Conservation (phyloP, 768 basidiomycete genomes). For the Mycena rebaudengoi region DNA sequence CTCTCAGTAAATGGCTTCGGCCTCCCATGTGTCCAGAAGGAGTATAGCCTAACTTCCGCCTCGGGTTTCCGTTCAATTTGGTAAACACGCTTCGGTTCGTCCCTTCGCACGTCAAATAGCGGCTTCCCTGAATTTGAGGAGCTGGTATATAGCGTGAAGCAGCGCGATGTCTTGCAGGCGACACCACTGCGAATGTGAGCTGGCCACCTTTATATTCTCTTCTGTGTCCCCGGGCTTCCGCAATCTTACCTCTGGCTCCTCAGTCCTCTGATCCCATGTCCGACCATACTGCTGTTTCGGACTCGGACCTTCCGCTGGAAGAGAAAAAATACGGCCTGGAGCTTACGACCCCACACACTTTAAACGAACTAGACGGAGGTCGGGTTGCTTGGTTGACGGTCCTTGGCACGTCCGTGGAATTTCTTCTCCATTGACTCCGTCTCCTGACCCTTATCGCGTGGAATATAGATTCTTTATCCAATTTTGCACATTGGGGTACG, state of each 20-base stretch:
- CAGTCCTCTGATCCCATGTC: constrained; percentile 5
- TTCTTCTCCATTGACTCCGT: background rate
- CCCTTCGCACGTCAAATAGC: constrained; percentile 20
- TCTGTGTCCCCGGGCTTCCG: background rate
- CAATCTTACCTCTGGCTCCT: background rate
- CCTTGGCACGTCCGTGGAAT: constrained; percentile 20
- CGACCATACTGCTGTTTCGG: constrained; percentile 10
- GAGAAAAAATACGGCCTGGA: constrained; percentile 17
- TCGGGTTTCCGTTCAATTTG: constrained; percentile 10
- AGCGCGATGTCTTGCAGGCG: constrained; percentile 13
- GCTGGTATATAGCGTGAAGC: constrained; percentile 19
- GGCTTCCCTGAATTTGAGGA: constrained; percentile 12
- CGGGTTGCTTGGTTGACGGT: constrained; percentile 14
- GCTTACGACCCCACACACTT: background rate
- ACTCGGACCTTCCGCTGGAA: background rate
- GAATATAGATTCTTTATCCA: constrained; percentile 18
- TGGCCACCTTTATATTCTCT: constrained; percentile 1
- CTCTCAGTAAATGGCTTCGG: constrained; percentile 15
- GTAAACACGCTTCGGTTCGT: constrained; percentile 17
- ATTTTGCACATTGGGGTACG: constrained; percentile 21
- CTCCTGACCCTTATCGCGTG: background rate
- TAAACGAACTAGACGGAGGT: background rate
- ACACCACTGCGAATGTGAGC: background rate
- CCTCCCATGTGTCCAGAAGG: background rate
- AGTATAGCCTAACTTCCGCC: constrained; percentile 4